phyloP scores from a whole-genome alignment of 176 grass and related monocot genomes.

The Thalia dealbata region DNA sequence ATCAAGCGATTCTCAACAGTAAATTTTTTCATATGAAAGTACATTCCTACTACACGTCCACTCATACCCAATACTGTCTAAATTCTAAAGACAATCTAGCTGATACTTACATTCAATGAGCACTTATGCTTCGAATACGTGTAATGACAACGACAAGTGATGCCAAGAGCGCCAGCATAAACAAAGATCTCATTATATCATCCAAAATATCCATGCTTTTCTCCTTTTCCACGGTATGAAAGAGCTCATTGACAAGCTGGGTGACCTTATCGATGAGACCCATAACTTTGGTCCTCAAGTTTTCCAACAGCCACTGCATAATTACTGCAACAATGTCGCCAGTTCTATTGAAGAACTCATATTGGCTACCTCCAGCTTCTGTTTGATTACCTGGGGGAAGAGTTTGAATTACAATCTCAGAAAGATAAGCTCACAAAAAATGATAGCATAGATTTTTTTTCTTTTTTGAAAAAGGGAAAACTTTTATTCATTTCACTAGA shows the following conservation, averaged over 20 bases:
- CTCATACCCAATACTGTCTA: too few species aligned
- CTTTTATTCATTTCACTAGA: too few species aligned
- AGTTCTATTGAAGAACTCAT: not conserved
- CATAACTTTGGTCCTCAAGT: constrained; percentile 1
- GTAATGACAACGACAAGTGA: not conserved
- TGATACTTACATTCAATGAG: too few species aligned
- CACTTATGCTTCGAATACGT: not conserved
- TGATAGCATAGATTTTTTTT: not conserved
- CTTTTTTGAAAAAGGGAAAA: too few species aligned
- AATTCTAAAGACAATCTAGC: too few species aligned
- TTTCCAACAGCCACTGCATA: constrained; percentile 2
- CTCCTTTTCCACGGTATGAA: not conserved
- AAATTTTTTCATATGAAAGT: too few species aligned
- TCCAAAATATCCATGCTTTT: not conserved
- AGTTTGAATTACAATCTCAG: not conserved
- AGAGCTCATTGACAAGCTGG: not conserved
- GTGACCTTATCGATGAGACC: not conserved
- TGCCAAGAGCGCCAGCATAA: not conserved
- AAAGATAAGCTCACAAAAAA: not conserved
- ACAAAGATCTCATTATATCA: not conserved
- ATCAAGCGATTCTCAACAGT: too few species aligned
- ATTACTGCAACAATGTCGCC: not conserved
- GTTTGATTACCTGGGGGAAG: not conserved
- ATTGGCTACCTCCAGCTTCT: not conserved
- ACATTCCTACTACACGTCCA: too few species aligned